Evolutionary conservation across 768 basidiomycete species (phyloP).

Genomic region (Suillus brevipes): DNA sequence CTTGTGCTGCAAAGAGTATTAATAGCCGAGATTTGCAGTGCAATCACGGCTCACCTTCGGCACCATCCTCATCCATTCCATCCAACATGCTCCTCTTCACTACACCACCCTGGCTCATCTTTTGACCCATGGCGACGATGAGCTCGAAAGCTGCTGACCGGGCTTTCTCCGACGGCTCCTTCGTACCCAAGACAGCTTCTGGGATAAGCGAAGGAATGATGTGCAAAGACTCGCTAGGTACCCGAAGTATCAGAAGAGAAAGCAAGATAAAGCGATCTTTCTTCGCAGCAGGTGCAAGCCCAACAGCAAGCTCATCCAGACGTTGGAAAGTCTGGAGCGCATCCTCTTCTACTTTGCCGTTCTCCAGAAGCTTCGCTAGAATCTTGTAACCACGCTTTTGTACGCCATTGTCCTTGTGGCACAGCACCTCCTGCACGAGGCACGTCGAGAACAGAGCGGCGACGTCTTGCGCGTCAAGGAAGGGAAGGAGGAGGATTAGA

Average conservation of each 20-base stretch:
- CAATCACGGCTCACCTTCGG: conserved; percentile 36
- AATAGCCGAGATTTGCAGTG: conserved; percentile 10
- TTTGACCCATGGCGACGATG: conserved; percentile 86
- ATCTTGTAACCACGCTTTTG: conserved; percentile 97
- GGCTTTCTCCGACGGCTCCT: conserved; percentile 94
- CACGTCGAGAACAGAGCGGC: conserved; percentile 67
- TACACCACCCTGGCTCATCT: conserved; percentile 85
- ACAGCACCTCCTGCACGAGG: conserved; percentile 66
- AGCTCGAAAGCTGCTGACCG: conserved; percentile 88
- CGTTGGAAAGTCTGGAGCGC: conserved; percentile 60
- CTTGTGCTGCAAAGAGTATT: conserved; percentile 47
- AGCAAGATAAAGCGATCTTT: conserved; percentile 88
- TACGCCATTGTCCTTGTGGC: conserved; percentile 78
- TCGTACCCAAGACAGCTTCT: conserved; percentile 92
- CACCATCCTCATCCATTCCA: conserved; percentile 77
- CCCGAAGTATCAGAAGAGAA: conserved; percentile 59
- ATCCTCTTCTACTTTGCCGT: conserved; percentile 53
- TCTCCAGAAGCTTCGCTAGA: conserved; percentile 71
- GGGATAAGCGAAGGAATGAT: conserved; percentile 87
- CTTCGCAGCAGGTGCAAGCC: conserved; percentile 82
- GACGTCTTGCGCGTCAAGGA: conserved; percentile 63
- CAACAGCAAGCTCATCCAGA: conserved; percentile 64
- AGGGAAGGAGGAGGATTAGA: conserved; percentile 78
- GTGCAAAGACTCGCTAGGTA: conserved; percentile 75
- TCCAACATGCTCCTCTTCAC: conserved; percentile 77